Evolutionary conservation across 2,329 filamentous ascomycete genomes (phyloP), one percentile per base, ranked within the genome.

Genomic region (Lecanosticta acicola): DNA sequence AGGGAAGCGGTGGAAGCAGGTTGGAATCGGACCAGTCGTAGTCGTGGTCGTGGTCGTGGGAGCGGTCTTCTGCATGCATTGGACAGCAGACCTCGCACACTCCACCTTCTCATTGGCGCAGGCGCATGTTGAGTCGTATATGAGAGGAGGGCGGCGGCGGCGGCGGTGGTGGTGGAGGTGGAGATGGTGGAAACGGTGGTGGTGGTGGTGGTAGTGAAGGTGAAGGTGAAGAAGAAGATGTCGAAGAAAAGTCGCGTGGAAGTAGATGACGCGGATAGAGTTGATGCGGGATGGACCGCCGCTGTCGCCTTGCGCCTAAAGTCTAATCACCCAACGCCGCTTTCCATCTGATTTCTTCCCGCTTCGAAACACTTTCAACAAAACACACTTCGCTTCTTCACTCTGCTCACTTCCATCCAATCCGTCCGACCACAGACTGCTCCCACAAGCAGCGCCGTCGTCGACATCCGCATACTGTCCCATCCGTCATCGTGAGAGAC

Each of bases 21-120:
- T 11, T 29, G 24, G 24, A 29, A 29, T 29, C 9, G 18, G 17
- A 37, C 19, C 14, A 17, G 24, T 11, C 11, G 24, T 29, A 11
- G 24, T 11, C 7, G 7, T 11, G 24, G 24, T 11, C 4, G 18
- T 5, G 13, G 16, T 8, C 26, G 17, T 41, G 3, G 16, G 11
- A 11, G 4, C 35, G 35, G 35, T 19, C 16, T 19, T 19, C 8
- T 19, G 35, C 21, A 19, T 32, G n/a, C 42, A 21, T 29, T 11
- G 14, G 43, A 39, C 24, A 39, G 50, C 42, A 37, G 42, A 38
- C 29, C 35, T 17, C 38, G 21, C 32, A 35, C 29, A 26, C 13
- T 44, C 46, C 57, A 59, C 58, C 51, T 57, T 59, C 50, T 55
- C 57, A 59, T 59, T 57, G 52, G 57, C 40, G 48, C 51, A 43